phyloP scores from a whole-genome alignment of 768 basidiomycete genomes.

The Amylocystis lapponica region DNA sequence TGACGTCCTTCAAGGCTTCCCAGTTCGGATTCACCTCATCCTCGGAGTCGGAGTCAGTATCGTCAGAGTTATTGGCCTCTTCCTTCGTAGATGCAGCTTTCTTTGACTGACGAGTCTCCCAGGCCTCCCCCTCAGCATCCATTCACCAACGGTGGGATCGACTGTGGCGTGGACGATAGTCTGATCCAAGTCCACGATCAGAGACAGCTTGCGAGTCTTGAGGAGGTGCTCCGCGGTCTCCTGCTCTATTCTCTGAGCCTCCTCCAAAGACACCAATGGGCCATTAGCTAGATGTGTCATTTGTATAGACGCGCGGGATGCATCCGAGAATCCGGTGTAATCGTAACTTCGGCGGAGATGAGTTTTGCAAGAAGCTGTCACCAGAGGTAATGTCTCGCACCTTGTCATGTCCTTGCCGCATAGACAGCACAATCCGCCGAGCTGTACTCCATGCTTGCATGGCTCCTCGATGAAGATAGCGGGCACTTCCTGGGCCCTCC shows the following conservation, averaged over 20 bases:
- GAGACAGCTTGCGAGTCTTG: conserved; percentile 71
- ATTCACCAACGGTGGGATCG: conserved; percentile 97
- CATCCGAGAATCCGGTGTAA: conserved; percentile 84
- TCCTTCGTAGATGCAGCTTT: conserved; percentile 28
- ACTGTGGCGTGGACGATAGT: conserved; percentile 98
- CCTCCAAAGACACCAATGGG: conserved; percentile 87
- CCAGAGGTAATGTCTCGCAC: conserved; percentile 38
- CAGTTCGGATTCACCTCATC: conserved; percentile 85
- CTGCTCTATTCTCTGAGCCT: conserved; percentile 84
- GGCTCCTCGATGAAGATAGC: conserved; percentile 74
- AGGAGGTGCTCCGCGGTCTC: conserved; percentile 79
- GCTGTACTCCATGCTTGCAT: conserved; percentile 94
- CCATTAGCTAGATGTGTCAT: conserved; percentile 93
- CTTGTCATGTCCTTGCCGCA: conserved; percentile 95
- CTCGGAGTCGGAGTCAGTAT: conserved; percentile 25
- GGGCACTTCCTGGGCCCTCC: conserved; percentile 52
- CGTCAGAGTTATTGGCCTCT: conserved; percentile 32
- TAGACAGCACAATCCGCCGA: conserved; percentile 86
- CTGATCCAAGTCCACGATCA: conserved; percentile 98
- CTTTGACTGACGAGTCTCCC: conserved; percentile 58
- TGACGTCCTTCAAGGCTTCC: conserved; percentile 86
- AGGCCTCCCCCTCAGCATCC: conserved; percentile 85
- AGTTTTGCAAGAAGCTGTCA: conserved; percentile 3
- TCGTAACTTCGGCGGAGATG: conserved; percentile 48
- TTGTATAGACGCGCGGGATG: conserved; percentile 81